phyloP scores from a whole-genome alignment of 2,329 filamentous ascomycete genomes.

The Aphanocladium album region DNA sequence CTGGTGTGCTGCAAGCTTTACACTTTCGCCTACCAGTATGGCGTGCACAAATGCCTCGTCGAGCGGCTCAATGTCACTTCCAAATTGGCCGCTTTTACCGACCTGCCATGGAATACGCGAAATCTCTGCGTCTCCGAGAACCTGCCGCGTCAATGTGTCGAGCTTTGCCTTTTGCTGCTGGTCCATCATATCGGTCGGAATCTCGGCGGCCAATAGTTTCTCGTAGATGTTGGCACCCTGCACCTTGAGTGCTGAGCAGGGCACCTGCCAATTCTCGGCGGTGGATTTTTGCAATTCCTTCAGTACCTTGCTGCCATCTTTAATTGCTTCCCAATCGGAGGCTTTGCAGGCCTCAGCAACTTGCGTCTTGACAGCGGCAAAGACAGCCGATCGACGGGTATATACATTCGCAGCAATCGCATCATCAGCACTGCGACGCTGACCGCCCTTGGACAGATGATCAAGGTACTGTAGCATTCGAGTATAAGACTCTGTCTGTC shows the following conservation, averaged over 20 bases:
- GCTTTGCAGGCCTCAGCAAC: slow-evolving; percentile 11
- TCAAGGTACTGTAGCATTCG: slow-evolving; percentile 14
- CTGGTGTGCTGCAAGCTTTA: slow-evolving; percentile 42
- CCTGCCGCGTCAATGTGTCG: neutral
- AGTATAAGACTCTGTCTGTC: slow-evolving; percentile 14
- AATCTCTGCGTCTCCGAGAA: neutral
- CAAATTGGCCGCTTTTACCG: slow-evolving; percentile 11
- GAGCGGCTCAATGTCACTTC: slow-evolving; percentile 14
- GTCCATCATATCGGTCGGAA: neutral
- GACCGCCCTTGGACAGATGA: slow-evolving; percentile 14
- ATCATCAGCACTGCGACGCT: slow-evolving; percentile 7
- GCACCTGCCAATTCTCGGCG: neutral
- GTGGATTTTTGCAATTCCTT: slow-evolving; percentile 1
- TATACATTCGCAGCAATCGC: slow-evolving; percentile 14
- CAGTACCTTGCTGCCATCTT: neutral
- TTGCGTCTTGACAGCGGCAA: slow-evolving; percentile 13
- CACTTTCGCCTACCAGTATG: slow-evolving; percentile 76
- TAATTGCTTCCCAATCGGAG: slow-evolving; percentile 13
- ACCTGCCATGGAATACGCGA: neutral
- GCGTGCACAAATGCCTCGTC: slow-evolving; percentile 64
- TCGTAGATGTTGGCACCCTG: neutral
- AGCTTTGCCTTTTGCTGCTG: neutral
- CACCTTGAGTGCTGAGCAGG: neutral
- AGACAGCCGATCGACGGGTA: slow-evolving; percentile 17
- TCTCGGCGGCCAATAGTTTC: neutral